A percentile compares a stretch with the other conserved stretches of the same genome.
Evolutionary conservation across 192 early-diverging fungal genomes (phyloP).

Genomic region (Coemansia sp.): DNA sequence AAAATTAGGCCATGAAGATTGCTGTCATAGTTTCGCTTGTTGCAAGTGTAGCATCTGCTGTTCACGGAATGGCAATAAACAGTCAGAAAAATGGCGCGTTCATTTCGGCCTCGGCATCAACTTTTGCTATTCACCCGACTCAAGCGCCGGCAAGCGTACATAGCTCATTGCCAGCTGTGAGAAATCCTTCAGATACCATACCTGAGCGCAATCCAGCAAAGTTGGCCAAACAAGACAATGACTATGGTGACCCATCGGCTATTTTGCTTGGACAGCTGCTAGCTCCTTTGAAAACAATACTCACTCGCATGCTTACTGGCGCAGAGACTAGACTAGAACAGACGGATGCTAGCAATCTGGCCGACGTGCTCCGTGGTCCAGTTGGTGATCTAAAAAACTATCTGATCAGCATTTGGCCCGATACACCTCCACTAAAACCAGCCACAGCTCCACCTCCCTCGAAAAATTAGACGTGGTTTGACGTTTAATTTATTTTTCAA

Average conservation of each 20-base stretch:
- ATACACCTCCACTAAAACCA: neutral
- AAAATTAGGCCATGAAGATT: slow-evolving; percentile 10
- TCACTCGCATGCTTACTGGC: slow-evolving; percentile 13
- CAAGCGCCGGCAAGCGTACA: neutral
- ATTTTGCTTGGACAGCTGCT: slow-evolving; percentile 18
- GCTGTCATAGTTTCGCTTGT: slow-evolving; percentile 1
- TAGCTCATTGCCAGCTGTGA: neutral
- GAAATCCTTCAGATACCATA: no score
- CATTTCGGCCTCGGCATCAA: no score
- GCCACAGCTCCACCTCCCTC: neutral
- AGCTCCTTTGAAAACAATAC: slow-evolving; percentile 12
- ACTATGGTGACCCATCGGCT: neutral
- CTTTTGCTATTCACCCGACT: no score
- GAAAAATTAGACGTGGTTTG: no score
- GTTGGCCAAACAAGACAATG: neutral
- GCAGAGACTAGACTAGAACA: slow-evolving; percentile 17
- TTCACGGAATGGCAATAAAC: slow-evolving; percentile 11
- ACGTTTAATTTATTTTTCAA: neutral
- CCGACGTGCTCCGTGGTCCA: slow-evolving; percentile 25
- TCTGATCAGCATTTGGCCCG: slow-evolving; percentile 22
- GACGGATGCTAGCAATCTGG: slow-evolving; percentile 15
- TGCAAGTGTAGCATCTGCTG: neutral
- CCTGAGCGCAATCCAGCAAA: neutral
- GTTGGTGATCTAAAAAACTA: slow-evolving; percentile 21
- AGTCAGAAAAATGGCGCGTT: slow-evolving; percentile 30